Base-by-base conservation (phyloP, 2,329 filamentous ascomycete genomes). In the Fusarium sp. region DNA sequence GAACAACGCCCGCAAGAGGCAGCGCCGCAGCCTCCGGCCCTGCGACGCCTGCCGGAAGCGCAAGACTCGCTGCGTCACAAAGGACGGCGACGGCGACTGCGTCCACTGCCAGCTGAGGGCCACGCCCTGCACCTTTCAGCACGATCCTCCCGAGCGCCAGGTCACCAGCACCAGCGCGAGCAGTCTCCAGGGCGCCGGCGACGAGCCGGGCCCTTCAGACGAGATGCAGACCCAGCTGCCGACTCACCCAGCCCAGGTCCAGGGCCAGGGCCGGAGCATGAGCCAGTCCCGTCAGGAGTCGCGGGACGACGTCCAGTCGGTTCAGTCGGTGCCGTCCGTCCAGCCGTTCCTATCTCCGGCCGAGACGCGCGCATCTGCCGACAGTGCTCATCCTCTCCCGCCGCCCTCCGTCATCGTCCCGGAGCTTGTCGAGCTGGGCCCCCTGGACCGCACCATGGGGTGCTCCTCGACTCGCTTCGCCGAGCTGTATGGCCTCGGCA, bases 21-120 rank as follows among this genome's bases (percentile, higher is more conserved):
- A 73, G 56, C 73, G 75, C 18, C 75, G 76, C 47, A 76, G 72
- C 43, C 65, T 70, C 11, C 70, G 77, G 23, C 77, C 77, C 31
- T 79, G 77, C 65, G 77, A 79, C 39, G 74, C 77, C 50, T 79
- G 77, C 43, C 77, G 77, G 36, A 78, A 75, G 71, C 70, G 77
- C 53, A 79, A 79, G 65, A 77, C 75, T 50, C 76, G 77, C 51
- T 79, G 77, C 65, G 75, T 78, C n/a, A 76, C 73, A 27, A 75
- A 75, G 41, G 70, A 76, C n/a, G 75, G 74, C 53, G 70, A 77
- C 15, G 63, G 68, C 11, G 68, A 74, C 46, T 77, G 76, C 61
- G 72, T 76, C 18, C 73, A 76, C 48, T 77, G 76, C 65, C 75
- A 76, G 65, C 68, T 76, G 43, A 66, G 72, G 43, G 66, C 72